phyloP scores from a whole-genome alignment of 1,284 basidiomycete species.

The Stygiomarasmius scandens region DNA sequence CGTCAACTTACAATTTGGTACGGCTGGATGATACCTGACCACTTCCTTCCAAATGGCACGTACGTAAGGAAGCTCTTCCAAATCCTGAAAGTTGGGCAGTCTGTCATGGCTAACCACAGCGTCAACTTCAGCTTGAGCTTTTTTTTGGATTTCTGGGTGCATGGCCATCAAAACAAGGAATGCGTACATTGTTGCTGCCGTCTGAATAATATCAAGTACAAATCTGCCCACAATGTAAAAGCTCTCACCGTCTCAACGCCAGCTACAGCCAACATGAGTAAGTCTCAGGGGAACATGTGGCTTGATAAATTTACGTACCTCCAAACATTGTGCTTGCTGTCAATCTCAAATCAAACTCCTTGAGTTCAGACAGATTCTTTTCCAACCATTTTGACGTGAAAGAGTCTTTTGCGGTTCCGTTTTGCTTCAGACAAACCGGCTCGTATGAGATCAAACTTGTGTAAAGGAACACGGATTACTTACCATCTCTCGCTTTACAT shows the following conservation, averaged over 20 bases:
- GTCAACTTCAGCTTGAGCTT: constrained; percentile 43
- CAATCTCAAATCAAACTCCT: constrained; percentile 15
- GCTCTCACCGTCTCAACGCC: constrained; percentile 23
- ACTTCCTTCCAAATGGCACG: constrained; percentile 42
- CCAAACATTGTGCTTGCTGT: constrained; percentile 21
- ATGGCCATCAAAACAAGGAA: constrained; percentile 41
- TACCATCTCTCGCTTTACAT: constrained; percentile 28
- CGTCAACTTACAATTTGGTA: constrained; percentile 24
- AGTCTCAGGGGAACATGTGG: too few species aligned
- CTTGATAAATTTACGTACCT: constrained; percentile 20
- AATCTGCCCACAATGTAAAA: too few species aligned
- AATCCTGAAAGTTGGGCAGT: constrained; percentile 41
- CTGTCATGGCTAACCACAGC: constrained; percentile 36
- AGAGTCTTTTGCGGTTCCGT: constrained; percentile 12
- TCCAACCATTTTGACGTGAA: constrained; percentile 17
- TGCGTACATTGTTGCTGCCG: constrained; percentile 13
- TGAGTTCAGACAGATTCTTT: not conserved
- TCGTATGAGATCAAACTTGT: too few species aligned
- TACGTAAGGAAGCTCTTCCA: constrained; percentile 38
- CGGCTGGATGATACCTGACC: constrained; percentile 35
- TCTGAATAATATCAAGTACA: too few species aligned
- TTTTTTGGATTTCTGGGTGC: constrained; percentile 38
- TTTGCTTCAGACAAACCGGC: too few species aligned
- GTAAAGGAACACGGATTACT: too few species aligned
- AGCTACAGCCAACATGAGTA: constrained; percentile 16